These are phyloP conservation scores for Telfairia occidentalis DNA, from an alignment of 331 rosid species.

Conservation along the genomic window DNA sequence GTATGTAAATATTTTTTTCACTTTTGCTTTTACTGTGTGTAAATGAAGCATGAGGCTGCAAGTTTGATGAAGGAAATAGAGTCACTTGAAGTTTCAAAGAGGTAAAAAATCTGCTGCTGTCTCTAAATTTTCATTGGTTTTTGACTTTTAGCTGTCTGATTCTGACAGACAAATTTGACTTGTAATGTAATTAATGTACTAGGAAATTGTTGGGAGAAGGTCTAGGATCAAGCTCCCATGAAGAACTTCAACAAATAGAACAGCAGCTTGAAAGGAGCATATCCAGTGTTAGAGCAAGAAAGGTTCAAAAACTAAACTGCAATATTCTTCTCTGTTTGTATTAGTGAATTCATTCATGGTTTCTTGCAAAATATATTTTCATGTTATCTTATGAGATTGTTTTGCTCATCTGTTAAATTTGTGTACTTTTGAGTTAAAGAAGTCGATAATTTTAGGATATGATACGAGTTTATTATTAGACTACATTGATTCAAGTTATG, in stretches of 20 bases:
- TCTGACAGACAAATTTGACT: neutral
- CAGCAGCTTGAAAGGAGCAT: slow-evolving; percentile 65
- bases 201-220: slow-evolving; percentile 76
- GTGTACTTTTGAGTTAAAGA: too few relatives aligned
- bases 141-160: neutral
- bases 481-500: too few relatives aligned
- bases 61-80: slow-evolving; percentile 64
- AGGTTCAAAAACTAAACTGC: slow-evolving; percentile 29
- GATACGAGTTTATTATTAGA: too few relatives aligned
- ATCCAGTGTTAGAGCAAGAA: slow-evolving; percentile 47
- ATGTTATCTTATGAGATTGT: neutral
- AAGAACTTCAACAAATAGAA: slow-evolving; percentile 58
- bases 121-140: neutral
- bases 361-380: neutral
- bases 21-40: neutral
- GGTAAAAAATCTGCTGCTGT: slow-evolving; percentile 29
- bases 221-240: slow-evolving; percentile 45
- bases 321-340: neutral
- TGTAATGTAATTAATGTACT: slow-evolving; percentile 16
- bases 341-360: neutral
- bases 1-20: neutral
- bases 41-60: slow-evolving; percentile 51
- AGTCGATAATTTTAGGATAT: too few relatives aligned
- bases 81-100: slow-evolving; percentile 56
- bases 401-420: too few relatives aligned